phyloP scores from a whole-genome alignment of 2,329 filamentous ascomycete genomes.

The Fusarium falciforme region DNA sequence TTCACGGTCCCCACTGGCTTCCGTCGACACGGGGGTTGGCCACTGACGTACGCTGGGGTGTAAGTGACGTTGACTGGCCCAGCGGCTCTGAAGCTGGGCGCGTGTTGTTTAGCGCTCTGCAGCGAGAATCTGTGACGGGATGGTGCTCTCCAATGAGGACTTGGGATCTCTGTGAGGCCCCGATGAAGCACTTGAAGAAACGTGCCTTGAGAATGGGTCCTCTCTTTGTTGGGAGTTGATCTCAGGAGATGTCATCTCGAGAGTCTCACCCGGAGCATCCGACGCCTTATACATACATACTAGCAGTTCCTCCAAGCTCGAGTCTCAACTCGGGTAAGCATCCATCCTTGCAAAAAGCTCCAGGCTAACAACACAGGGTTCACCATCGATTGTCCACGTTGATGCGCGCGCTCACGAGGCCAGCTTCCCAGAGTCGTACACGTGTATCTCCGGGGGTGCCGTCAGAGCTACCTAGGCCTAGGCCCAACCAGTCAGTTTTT shows the following conservation, averaged over 20 bases:
- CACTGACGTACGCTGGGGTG: slow-evolving; percentile 29
- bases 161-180: not conserved
- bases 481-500: slow-evolving; percentile 1
- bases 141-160: not conserved
- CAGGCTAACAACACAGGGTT: slow-evolving; percentile 3
- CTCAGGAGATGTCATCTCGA: not conserved
- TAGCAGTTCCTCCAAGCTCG: not conserved
- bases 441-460: slow-evolving; percentile 25
- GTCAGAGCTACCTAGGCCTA: not conserved
- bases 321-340: not conserved
- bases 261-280: slow-evolving; percentile 25
- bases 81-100: slow-evolving; percentile 3
- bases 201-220: not conserved
- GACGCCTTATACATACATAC: not conserved
- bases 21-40: slow-evolving; percentile 21
- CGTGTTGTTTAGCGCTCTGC: slow-evolving; percentile 28
- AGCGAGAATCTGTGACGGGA: not conserved
- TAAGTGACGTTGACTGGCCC: slow-evolving; percentile 32
- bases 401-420: slow-evolving; percentile 12
- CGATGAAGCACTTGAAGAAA: slow-evolving; percentile 1
- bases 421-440: slow-evolving; percentile 20
- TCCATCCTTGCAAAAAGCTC: not conserved
- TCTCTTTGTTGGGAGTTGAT: not conserved
- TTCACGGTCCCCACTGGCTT: slow-evolving; percentile 1
- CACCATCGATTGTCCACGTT: slow-evolving; percentile 4